Evolutionary conservation across 345 rosid species (phyloP).

Genomic region (Trapa incisa): DNA sequence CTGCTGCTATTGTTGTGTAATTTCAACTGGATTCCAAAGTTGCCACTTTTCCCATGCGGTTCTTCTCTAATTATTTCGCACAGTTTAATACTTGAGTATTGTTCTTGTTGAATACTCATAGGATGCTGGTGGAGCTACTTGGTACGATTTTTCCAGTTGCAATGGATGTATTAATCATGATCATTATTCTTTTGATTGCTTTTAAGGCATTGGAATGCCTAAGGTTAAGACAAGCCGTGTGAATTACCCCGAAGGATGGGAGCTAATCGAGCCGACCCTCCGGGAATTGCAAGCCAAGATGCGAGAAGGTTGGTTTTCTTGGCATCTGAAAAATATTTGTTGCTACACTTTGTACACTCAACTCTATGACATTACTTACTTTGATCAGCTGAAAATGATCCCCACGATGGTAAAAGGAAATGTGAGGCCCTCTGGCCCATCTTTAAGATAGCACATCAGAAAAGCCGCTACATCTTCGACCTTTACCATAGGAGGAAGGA

Average conservation of each 20-base stretch:
- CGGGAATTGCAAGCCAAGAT: slow-evolving; percentile 52
- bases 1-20: neutral
- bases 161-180: neutral
- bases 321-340: neutral
- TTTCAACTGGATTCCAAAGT: neutral
- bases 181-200: neutral
- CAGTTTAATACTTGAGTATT: neutral
- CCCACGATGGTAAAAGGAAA: slow-evolving; percentile 75
- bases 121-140: neutral
- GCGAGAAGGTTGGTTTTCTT: slow-evolving; percentile 49
- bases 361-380: neutral
- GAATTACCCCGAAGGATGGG: slow-evolving; percentile 68
- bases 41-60: neutral
- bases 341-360: neutral
- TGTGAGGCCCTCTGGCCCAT: slow-evolving; percentile 73
- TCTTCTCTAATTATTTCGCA: neutral
- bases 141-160: neutral
- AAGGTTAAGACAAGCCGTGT: slow-evolving; percentile 63
- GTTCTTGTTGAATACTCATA: neutral
- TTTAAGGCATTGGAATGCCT: slow-evolving; percentile 36
- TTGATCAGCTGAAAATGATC: slow-evolving; percentile 58
- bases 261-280: slow-evolving; percentile 70
- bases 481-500: slow-evolving; percentile 49
- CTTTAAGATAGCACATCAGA: slow-evolving; percentile 64
- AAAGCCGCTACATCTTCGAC: slow-evolving; percentile 60